phyloP scores from a whole-genome alignment of 2,329 filamentous ascomycete genomes.

The Calonectria honghensis region DNA sequence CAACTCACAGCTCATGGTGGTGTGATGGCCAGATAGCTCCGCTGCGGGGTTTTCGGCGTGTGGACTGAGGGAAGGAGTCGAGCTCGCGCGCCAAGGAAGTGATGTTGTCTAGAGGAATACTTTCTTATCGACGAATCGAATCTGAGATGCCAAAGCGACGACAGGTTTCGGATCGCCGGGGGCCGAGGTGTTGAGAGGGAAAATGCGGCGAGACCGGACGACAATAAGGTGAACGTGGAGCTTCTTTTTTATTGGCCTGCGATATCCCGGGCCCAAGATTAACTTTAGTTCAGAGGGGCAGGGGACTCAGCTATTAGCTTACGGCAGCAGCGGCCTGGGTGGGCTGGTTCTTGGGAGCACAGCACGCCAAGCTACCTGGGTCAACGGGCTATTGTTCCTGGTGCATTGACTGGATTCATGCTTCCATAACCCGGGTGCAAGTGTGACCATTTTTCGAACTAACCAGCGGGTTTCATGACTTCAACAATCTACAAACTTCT shows the following conservation, averaged over 20 bases:
- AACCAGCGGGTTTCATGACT: background rate
- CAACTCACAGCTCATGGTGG: constrained; percentile 59
- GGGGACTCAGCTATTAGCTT: constrained; percentile 1
- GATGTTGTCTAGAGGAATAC: background rate
- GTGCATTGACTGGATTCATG: background rate
- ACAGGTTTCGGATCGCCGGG: background rate
- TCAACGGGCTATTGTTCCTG: background rate
- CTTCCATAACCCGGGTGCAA: background rate
- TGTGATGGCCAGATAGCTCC: background rate
- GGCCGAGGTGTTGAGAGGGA: background rate
- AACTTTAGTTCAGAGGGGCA: constrained; percentile 3
- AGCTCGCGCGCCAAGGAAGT: background rate
- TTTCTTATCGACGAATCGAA: background rate
- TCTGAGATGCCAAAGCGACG: background rate
- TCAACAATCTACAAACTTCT: too few relatives aligned
- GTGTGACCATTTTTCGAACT: too few relatives aligned
- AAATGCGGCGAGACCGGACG: background rate
- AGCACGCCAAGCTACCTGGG: background rate
- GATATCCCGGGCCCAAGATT: background rate
- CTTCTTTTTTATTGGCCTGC: background rate
- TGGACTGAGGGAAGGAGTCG: background rate
- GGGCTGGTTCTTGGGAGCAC: background rate
- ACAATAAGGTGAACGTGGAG: constrained; percentile 4
- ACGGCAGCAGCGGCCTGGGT: background rate
- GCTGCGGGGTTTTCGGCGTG: constrained; percentile 9